Base-by-base conservation (phyloP, 345 rosid species). In the Boechera stricta region DNA sequence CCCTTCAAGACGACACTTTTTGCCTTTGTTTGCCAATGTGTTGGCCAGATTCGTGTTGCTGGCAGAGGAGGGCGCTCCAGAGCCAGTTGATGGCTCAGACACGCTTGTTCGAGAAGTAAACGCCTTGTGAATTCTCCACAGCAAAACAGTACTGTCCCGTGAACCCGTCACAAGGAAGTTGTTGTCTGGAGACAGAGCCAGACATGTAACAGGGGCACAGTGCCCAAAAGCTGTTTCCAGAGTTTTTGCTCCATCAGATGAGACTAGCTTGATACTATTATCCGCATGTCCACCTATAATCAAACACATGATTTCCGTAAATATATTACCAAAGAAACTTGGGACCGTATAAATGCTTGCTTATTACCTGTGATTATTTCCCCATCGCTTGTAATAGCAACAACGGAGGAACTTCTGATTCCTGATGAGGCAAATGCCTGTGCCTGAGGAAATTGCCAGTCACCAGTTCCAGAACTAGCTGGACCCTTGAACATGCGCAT, bases 131-230 rank as follows among this genome's bases (percentile, higher is more conserved):
- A 95, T 85, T 88, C 88, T 95, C 99, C 99, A 95, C 62, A 95
- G 88, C 72, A 95, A 60, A 60, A 93, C 83, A 26, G 99, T 95
- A 45, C 88, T 73, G 78, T 95, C 99, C 60, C 85, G 83, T 44
- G 99, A 95, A 62, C 99, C 99, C 10, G 98, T 89, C 60, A 88
- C 97, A 10, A 95, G 97, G 83, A 84, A 93, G 77, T 75, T 84
- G 86, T 91, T 85, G 73, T 95, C 96, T 55, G 90, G 85, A 38
- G 98, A 93, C 64, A 93, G 90, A 69, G 98, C 94, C 79, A 95
- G 85, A 80, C 99, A 95, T 79, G 99, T 95, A 79, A 93, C 98
- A 18, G 99, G 92, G 78, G 97, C 97, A 84, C 91, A 91, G 82
- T 95, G 99, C 59, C 91, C 98, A 69, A 71, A 68, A 48, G 99